These are phyloP conservation scores for Clohesyomyces aquaticus DNA, from an alignment of 495 filamentous ascomycete genomes.

Conservation along the genomic window DNA sequence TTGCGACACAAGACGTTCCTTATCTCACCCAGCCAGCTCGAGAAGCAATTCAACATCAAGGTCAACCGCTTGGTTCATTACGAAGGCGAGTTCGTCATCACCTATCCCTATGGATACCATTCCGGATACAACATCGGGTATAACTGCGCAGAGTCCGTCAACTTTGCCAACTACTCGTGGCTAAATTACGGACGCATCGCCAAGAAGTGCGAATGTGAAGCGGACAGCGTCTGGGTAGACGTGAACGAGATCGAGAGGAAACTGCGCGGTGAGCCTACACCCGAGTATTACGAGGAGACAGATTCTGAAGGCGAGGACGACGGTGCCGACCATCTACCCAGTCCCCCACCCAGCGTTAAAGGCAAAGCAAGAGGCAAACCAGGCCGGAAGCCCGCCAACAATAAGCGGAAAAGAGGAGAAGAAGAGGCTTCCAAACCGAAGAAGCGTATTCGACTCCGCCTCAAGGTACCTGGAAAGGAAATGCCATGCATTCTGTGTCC, in stretches of 20 bases:
- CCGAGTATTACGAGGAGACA: slow-evolving; percentile 81
- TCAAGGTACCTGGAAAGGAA: slow-evolving; percentile 71
- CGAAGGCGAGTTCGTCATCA: slow-evolving; percentile 98
- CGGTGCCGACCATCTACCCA: slow-evolving; percentile 71
- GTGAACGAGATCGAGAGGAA: slow-evolving; percentile 94
- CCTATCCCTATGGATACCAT: slow-evolving; percentile 97
- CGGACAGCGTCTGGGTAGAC: slow-evolving; percentile 98
- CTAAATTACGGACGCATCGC: slow-evolving; percentile 91
- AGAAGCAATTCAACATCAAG: slow-evolving; percentile 86
- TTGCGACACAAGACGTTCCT: slow-evolving; percentile 97
- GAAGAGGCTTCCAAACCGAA: slow-evolving; percentile 57
- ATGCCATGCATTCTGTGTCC: slow-evolving; percentile 90
- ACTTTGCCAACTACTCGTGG: slow-evolving; percentile 95
- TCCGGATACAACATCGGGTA: slow-evolving; percentile 98
- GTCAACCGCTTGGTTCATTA: slow-evolving; percentile 96
- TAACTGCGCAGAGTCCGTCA: slow-evolving; percentile 98
- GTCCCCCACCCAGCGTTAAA: slow-evolving; percentile 74
- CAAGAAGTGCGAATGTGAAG: slow-evolving; percentile 94
- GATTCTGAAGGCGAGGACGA: slow-evolving; percentile 77
- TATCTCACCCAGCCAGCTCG: slow-evolving; percentile 87
- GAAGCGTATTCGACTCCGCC: slow-evolving; percentile 70
- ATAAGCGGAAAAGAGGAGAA: slow-evolving; percentile 62
- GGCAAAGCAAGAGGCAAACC: slow-evolving; percentile 58
- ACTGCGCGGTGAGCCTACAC: slow-evolving; percentile 84
- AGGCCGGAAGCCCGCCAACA: slow-evolving; percentile 42